Evolutionary conservation across 495 filamentous ascomycete genomes (phyloP).

Genomic region (Penicillium waksmanii): DNA sequence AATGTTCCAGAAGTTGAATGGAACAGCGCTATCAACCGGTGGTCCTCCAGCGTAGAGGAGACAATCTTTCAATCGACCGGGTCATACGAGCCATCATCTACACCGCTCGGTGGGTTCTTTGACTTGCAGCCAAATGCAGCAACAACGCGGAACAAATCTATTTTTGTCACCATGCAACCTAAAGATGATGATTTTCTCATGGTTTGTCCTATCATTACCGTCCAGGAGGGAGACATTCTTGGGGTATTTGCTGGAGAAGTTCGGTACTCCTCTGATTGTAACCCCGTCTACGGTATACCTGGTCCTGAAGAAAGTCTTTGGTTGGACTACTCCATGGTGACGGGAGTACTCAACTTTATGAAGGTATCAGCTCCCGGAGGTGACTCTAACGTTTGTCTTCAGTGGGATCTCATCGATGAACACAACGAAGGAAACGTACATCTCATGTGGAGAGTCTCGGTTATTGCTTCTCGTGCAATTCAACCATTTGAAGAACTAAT

Average conservation of each 20-base stretch:
- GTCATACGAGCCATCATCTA: slow-evolving; percentile 4
- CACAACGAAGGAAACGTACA: neutral
- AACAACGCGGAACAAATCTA: slow-evolving; percentile 9
- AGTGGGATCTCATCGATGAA: slow-evolving; percentile 6
- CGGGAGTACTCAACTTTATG: slow-evolving; percentile 5
- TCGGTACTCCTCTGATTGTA: neutral
- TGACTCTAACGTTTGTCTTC: slow-evolving; percentile 7
- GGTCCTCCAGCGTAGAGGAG: slow-evolving; percentile 4
- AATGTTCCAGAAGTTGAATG: slow-evolving; percentile 3
- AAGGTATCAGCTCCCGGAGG: slow-evolving; percentile 3
- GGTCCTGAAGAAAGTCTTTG: slow-evolving; percentile 9
- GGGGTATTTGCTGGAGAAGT: slow-evolving; percentile 6
- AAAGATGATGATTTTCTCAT: slow-evolving; percentile 1
- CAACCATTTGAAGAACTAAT: slow-evolving; percentile 9
- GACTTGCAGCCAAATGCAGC: slow-evolving; percentile 4
- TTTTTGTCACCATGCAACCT: slow-evolving; percentile 7
- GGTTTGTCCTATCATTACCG: slow-evolving; percentile 5
- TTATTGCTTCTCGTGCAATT: slow-evolving; percentile 4
- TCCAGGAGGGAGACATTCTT: slow-evolving; percentile 9
- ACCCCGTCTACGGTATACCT: slow-evolving; percentile 3
- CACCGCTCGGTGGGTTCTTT: slow-evolving; percentile 9
- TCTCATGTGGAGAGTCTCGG: slow-evolving; percentile 8
- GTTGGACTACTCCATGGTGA: slow-evolving; percentile 7
- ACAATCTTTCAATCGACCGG: slow-evolving; percentile 1
- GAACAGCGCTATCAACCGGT: slow-evolving; percentile 4